A percentile compares a stretch with the other conserved stretches of the same genome.
Evolutionary conservation across 2,329 filamentous ascomycete species (phyloP).

Genomic region (Colletotrichum coccodes): DNA sequence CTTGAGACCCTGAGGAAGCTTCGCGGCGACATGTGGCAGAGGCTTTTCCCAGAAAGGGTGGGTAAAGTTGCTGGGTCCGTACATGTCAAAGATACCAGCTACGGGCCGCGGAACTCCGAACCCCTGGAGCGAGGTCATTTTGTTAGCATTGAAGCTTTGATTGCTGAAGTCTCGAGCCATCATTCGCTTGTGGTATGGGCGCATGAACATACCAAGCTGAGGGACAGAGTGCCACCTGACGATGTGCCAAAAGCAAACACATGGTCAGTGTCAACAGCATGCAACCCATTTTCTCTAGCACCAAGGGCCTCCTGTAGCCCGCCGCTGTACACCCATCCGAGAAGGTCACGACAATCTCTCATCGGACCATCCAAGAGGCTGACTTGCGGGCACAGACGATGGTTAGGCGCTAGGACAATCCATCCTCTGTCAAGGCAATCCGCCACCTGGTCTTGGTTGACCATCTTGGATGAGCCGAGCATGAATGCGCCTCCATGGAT

Average conservation of each 20-base stretch:
- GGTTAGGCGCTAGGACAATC: conserved; percentile 49
- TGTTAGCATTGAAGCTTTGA: background rate
- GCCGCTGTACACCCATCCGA: conserved; percentile 46
- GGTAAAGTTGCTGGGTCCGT: conserved; percentile 51
- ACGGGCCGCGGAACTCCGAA: conserved; percentile 47
- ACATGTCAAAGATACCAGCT: conserved; percentile 52
- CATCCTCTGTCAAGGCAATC: conserved; percentile 49
- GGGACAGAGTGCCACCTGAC: conserved; percentile 46
- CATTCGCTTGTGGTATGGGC: background rate
- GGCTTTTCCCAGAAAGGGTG: conserved; percentile 48
- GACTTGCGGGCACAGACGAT: conserved; percentile 45
- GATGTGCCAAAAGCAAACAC: conserved; percentile 49
- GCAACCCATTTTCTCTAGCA: background rate
- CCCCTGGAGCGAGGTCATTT: conserved; percentile 38
- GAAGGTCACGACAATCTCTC: conserved; percentile 45
- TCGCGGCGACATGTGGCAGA: conserved; percentile 42
- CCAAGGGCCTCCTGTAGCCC: conserved; percentile 38
- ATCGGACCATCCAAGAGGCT: conserved; percentile 44
- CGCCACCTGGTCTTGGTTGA: conserved; percentile 48
- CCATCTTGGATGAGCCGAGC: conserved; percentile 49
- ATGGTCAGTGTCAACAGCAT: conserved; percentile 40
- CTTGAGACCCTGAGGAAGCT: conserved; percentile 38
- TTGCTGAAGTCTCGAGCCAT: background rate
- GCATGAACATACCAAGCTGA: conserved; percentile 44
- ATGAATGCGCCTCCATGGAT: conserved; percentile 57